Evolutionary conservation across 768 basidiomycete genomes (phyloP).

Genomic region (Tulasnella sp.): DNA sequence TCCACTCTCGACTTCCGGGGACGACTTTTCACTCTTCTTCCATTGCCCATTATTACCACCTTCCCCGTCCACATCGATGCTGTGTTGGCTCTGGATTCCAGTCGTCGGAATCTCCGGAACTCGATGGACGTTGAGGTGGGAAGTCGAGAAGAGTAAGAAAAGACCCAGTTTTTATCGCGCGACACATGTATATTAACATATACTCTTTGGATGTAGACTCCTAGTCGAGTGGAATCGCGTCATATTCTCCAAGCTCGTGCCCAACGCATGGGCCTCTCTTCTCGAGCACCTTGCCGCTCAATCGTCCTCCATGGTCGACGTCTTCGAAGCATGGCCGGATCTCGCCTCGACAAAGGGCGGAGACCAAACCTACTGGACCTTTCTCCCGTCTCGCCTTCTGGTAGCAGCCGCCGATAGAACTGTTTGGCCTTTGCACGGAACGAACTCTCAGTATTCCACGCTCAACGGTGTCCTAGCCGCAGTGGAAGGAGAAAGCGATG

Average conservation of each 20-base stretch:
- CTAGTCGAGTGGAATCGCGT: slow-evolving; percentile 55
- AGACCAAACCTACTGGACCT: slow-evolving; percentile 46
- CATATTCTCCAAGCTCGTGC: slow-evolving; percentile 53
- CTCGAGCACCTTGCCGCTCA: slow-evolving; percentile 40
- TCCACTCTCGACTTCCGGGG: slow-evolving; percentile 40
- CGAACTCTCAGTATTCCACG: background rate
- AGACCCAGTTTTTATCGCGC: no score
- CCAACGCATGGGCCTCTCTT: slow-evolving; percentile 49
- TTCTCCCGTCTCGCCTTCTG: slow-evolving; percentile 48
- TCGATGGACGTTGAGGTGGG: background rate
- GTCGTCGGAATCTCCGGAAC: slow-evolving; percentile 17
- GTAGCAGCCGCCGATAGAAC: slow-evolving; percentile 35
- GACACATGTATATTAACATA: no score
- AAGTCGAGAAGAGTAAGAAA: slow-evolving; percentile 21
- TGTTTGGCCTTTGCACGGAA: background rate
- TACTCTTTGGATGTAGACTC: no score
- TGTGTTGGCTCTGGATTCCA: slow-evolving; percentile 40
- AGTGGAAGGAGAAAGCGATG: background rate
- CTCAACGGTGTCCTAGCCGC: background rate
- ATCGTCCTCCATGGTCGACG: slow-evolving; percentile 36
- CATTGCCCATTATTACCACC: slow-evolving; percentile 41
- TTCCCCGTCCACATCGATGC: slow-evolving; percentile 26
- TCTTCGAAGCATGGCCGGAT: slow-evolving; percentile 39
- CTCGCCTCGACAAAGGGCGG: slow-evolving; percentile 37
- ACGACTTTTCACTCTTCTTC: slow-evolving; percentile 55